Evolutionary conservation across 306 rosid species (phyloP), one percentile per base, ranked within the genome.

Genomic region (Phaseolus lunatus): DNA sequence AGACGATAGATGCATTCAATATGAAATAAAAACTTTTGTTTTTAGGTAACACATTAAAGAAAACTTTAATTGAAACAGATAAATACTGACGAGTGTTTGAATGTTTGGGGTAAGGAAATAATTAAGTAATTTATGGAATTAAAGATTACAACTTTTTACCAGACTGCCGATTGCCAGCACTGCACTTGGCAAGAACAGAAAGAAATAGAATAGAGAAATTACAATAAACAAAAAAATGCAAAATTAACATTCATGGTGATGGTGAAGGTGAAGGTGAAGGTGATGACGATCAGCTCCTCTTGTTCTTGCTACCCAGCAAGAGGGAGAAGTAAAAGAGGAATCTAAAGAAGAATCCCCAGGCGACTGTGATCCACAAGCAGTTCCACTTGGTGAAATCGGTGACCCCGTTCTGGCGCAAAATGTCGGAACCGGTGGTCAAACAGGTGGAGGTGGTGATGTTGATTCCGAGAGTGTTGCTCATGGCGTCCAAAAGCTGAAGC

Each of bases 321-420:
- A 95, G 77, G 0, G 87, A 52, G 22, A 92, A 64, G 87, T 95
- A 92, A 43, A 95, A 95, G n/a, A 95, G 79, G 44, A 95, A 89
- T 87, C 99, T 86, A 33, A 95, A 95, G 43, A 95, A 81, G 85
- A 95, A 95, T 0, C 99, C 99, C 99, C 98, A 95, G 1, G 97
- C 99, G 15, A 95, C 87, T 0, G 99, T 95, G 15, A 95, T 7
- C 88, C 90, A 89, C 64, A 95, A 69, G 82, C 97, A 95, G 58
- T 73, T 87, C 99, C 99, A 95, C 76, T 90, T 95, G 75, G 86
- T 87, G 87, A 95, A 87, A 27, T 92, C 91, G 9, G 85, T 81
- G 2, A 92, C 87, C 2, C 90, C 97, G 24, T 91, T 88, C 64
- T 89, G 96, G 20, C 47, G n/a, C 88, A 95, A 66, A 39, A 95